These are phyloP conservation scores for Suillus plorans DNA, from an alignment of 768 basidiomycete genomes.

Conservation along the genomic window DNA sequence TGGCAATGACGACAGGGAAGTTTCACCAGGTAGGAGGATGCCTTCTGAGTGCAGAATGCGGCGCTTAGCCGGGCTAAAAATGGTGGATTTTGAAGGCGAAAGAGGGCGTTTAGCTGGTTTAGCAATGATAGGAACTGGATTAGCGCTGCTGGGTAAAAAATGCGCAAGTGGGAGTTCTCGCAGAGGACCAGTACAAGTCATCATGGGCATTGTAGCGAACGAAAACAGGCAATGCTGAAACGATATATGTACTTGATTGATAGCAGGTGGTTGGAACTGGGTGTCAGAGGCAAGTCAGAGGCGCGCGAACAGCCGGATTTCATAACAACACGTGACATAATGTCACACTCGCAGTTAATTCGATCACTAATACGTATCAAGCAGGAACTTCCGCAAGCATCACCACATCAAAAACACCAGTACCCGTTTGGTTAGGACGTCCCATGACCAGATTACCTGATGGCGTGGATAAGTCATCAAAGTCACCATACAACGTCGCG, in stretches of 20 bases:
- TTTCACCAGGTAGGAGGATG: constrained; percentile 33
- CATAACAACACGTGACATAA: constrained; percentile 21
- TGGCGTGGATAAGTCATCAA: constrained; percentile 87
- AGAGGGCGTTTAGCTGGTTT: constrained; percentile 58
- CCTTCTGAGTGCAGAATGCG: constrained; percentile 61
- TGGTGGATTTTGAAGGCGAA: constrained; percentile 50
- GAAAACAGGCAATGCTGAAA: background rate
- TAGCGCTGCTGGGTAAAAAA: constrained; percentile 42
- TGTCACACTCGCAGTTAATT: constrained; percentile 8
- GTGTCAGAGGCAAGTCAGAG: background rate
- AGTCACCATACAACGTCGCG: constrained; percentile 92
- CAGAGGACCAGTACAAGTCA: constrained; percentile 48
- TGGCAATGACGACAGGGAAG: background rate
- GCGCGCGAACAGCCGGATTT: background rate
- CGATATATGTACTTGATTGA: constrained; percentile 8
- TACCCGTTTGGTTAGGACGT: constrained; percentile 85
- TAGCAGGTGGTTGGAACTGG: constrained; percentile 10
- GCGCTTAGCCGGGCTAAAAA: constrained; percentile 66
- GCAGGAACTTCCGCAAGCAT: constrained; percentile 41
- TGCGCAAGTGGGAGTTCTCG: constrained; percentile 58
- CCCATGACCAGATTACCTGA: constrained; percentile 93
- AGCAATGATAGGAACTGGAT: constrained; percentile 25
- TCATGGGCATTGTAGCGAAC: constrained; percentile 19
- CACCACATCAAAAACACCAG: constrained; percentile 89
- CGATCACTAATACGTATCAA: constrained; percentile 14